A percentile compares a stretch with the other conserved stretches of the same genome.
Conservation (phyloP, 2,329 filamentous ascomycete species). For the Hypoxylon sp. region DNA sequence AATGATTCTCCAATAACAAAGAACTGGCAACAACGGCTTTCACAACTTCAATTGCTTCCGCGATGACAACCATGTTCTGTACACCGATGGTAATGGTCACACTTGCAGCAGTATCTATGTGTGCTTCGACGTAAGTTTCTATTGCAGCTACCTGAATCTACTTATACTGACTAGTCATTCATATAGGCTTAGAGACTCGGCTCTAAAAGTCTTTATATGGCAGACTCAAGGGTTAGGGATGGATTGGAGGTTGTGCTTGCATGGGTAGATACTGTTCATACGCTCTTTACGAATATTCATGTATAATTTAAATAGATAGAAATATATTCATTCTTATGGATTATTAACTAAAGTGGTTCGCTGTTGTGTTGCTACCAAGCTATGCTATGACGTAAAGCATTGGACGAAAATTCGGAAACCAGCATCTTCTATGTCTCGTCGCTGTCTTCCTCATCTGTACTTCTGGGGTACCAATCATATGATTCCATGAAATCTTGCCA, state of each 20-base stretch:
- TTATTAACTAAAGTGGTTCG: background rate
- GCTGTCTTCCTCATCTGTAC: background rate
- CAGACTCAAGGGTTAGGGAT: background rate
- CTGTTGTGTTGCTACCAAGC: background rate
- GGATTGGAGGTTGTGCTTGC: background rate
- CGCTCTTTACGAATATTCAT: background rate
- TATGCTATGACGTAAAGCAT: background rate
- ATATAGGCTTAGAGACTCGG: conserved; percentile 2
- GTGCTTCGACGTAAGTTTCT: conserved; percentile 24
- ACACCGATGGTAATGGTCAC: conserved; percentile 18
- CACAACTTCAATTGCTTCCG: conserved; percentile 26
- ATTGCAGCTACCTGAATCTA: too few species aligned
- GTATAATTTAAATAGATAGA: background rate
- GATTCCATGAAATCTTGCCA: background rate
- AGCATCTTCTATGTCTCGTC: background rate
- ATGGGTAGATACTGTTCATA: background rate
- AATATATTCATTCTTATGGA: background rate
- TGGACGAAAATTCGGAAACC: background rate
- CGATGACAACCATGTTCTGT: conserved; percentile 23
- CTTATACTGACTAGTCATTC: background rate
- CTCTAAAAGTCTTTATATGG: background rate
- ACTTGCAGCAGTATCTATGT: conserved; percentile 24
- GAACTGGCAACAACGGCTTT: conserved; percentile 30
- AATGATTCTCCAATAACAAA: background rate
- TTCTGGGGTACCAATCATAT: background rate